A percentile compares a stretch with the other conserved stretches of the same genome.
Evolutionary conservation across 2,329 filamentous ascomycete genomes (phyloP).

Genomic region (Neofusicoccum kwambonambiense): DNA sequence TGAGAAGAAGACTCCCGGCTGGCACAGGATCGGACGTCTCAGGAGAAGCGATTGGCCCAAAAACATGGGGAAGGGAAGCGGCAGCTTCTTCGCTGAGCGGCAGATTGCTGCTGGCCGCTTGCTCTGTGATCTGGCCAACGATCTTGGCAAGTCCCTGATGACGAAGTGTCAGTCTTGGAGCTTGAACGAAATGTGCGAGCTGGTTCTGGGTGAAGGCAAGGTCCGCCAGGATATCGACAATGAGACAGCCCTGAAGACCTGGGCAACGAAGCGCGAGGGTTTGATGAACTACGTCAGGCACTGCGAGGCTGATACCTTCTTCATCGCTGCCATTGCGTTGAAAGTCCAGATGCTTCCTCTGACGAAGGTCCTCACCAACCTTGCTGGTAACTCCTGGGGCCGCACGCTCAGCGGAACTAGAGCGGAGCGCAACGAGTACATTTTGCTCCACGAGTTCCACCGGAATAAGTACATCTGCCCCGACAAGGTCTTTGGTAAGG

Average conservation of each 20-base stretch:
- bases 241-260: conserved; percentile 80
- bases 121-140: conserved; percentile 91
- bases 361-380: conserved; percentile 91
- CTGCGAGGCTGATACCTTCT: conserved; percentile 93
- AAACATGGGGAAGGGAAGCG: conserved; percentile 79
- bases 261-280: conserved; percentile 79
- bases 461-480: conserved; percentile 97
- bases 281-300: conserved; percentile 92
- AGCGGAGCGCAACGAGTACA: conserved; percentile 98
- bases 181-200: conserved; percentile 92
- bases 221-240: conserved; percentile 82
- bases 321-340: conserved; percentile 85
- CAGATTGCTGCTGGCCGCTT: conserved; percentile 85
- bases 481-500: conserved; percentile 83
- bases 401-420: conserved; percentile 92
- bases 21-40: conserved; percentile 88
- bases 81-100: conserved; percentile 89
- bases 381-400: conserved; percentile 98
- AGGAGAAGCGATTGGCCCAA: conserved; percentile 83
- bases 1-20: conserved; percentile 88
- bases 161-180: conserved; percentile 97
- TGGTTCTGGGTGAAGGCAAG: conserved; percentile 75
- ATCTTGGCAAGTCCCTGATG: conserved; percentile 96
- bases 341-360: conserved; percentile 88
- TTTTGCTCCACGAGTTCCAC: conserved; percentile 95